Evolutionary conservation across 768 basidiomycete genomes (phyloP).

Genomic region (Fibroporia radiculosa): DNA sequence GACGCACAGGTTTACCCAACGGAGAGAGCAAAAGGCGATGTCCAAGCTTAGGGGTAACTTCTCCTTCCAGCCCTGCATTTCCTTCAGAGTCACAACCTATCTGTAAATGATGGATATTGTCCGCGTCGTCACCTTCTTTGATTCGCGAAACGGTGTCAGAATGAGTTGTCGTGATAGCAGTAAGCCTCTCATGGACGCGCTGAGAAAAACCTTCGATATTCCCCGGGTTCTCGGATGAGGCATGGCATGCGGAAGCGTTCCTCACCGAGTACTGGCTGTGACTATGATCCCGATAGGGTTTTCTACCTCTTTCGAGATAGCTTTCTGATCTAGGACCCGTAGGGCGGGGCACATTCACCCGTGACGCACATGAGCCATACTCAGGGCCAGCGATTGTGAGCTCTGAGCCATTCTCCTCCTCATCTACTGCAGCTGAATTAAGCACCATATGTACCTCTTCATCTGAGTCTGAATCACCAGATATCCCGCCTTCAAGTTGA

Average conservation of each 20-base stretch:
- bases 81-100: no score
- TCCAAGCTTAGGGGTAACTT: no score
- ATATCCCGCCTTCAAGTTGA: slow-evolving; percentile 9
- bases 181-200: slow-evolving; percentile 37
- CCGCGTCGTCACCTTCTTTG: no score
- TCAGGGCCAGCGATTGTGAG: background rate
- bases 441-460: slow-evolving; percentile 17
- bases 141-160: no score
- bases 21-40: no score
- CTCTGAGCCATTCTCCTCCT: background rate
- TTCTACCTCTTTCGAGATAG: background rate
- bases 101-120: no score
- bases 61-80: no score
- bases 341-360: background rate
- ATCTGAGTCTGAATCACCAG: slow-evolving; percentile 13
- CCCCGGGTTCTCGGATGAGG: no score
- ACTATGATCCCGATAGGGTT: slow-evolving; percentile 16
- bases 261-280: no score
- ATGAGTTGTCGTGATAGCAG: slow-evolving; percentile 1
- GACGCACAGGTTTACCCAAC: no score
- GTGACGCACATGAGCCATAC: background rate
- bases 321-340: background rate
- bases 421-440: slow-evolving; percentile 8
- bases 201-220: no score
- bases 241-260: no score